Conservation (phyloP, 2,329 filamentous ascomycete genomes). For the Claviceps cyperi region DNA sequence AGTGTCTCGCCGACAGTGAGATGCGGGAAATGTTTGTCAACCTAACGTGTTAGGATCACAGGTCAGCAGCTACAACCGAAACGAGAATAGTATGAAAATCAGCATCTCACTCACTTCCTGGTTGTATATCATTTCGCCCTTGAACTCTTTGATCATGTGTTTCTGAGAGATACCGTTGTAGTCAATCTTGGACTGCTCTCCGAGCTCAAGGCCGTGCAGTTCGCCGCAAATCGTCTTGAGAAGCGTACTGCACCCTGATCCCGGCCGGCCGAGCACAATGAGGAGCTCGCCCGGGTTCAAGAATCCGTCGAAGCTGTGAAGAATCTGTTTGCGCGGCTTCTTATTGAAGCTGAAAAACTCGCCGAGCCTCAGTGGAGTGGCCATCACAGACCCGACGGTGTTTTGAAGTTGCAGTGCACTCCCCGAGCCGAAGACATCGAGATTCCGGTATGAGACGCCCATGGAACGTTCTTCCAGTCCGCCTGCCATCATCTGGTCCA, state of each 20-base stretch:
- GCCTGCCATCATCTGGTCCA: conserved; percentile 34
- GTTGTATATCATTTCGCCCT: conserved; percentile 58
- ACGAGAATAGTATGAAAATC: too few relatives aligned
- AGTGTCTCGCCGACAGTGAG: conserved; percentile 62
- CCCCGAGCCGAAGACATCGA: conserved; percentile 53
- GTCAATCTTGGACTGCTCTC: conserved; percentile 35
- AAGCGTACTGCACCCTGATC: conserved; percentile 49
- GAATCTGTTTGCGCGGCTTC: conserved; percentile 41
- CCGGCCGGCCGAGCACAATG: conserved; percentile 53
- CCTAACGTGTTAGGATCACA: conserved; percentile 17
- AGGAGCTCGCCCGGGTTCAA: conserved; percentile 51
- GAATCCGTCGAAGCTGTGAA: conserved; percentile 49
- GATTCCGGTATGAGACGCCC: conserved; percentile 48
- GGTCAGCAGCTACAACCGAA: too few relatives aligned
- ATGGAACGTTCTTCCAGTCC: conserved; percentile 38
- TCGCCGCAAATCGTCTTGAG: conserved; percentile 49
- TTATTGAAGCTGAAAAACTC: conserved; percentile 37
- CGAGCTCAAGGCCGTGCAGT: conserved; percentile 40
- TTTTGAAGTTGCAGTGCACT: conserved; percentile 53
- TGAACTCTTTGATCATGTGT: conserved; percentile 44
- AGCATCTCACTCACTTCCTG: conserved; percentile 37
- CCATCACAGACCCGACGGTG: conserved; percentile 45
- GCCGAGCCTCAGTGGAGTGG: conserved; percentile 40
- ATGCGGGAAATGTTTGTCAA: conserved; percentile 63
- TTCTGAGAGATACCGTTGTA: conserved; percentile 46